Percentiles rank a stretch among this genome's conserved stretches.
Conservation (phyloP, 768 basidiomycete genomes). For the Podaxis sp. region DNA sequence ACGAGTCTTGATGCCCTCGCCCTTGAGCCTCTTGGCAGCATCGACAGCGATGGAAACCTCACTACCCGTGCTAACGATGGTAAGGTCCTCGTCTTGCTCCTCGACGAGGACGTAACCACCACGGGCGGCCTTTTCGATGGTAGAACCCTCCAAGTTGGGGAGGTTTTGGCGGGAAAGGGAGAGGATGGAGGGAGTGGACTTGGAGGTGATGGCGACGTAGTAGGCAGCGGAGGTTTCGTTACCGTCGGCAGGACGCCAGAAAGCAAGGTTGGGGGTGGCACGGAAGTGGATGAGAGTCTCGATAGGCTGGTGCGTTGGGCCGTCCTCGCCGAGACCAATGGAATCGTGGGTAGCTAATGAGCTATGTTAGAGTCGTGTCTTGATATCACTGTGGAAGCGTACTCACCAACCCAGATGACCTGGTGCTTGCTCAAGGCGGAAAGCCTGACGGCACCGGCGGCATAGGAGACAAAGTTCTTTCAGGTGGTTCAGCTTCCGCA, state of each 20-base stretch:
- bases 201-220: slow-evolving; percentile 72
- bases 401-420: slow-evolving; percentile 91
- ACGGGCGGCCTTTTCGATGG: slow-evolving; percentile 77
- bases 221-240: slow-evolving; percentile 98
- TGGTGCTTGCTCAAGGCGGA: slow-evolving; percentile 88
- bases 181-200: slow-evolving; percentile 78
- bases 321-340: slow-evolving; percentile 90
- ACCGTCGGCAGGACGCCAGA: slow-evolving; percentile 93
- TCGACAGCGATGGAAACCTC: slow-evolving; percentile 89
- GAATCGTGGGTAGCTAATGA: slow-evolving; percentile 86
- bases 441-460: slow-evolving; percentile 88
- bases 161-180: slow-evolving; percentile 88
- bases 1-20: slow-evolving; percentile 76
- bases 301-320: slow-evolving; percentile 94
- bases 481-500: slow-evolving; percentile 14
- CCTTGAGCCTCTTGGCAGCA: slow-evolving; percentile 77
- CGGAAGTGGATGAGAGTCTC: slow-evolving; percentile 88
- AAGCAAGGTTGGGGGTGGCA: slow-evolving; percentile 87
- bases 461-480: slow-evolving; percentile 92
- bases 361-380: slow-evolving; percentile 1
- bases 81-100: slow-evolving; percentile 76
- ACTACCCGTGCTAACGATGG: slow-evolving; percentile 86
- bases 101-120: slow-evolving; percentile 93
- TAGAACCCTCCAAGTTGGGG: slow-evolving; percentile 86
- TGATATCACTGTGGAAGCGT: background rate